Conservation (phyloP, 2,329 filamentous ascomycete genomes). For the Ceratocystis destructans region DNA sequence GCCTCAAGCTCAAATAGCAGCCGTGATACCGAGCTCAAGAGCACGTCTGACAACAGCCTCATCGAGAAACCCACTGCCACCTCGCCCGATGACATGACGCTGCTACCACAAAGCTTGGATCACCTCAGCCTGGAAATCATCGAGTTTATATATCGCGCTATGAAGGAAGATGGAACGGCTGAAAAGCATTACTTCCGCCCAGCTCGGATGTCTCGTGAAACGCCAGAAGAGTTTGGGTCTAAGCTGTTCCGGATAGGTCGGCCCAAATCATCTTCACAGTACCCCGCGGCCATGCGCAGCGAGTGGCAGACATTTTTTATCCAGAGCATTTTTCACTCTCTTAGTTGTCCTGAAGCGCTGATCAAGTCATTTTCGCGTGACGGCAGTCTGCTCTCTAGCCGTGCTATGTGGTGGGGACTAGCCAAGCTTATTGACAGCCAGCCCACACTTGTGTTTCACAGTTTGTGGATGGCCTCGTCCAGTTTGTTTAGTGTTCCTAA, state of each 20-base stretch:
- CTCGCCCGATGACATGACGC: constrained; percentile 4
- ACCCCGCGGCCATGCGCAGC: constrained; percentile 26
- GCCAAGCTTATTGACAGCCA: constrained; percentile 43
- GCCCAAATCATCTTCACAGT: constrained; percentile 18
- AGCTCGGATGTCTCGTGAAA: constrained; percentile 11
- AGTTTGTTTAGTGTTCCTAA: constrained; percentile 44
- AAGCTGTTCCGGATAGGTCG: constrained; percentile 13
- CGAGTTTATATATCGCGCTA: constrained; percentile 46
- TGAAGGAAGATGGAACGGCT: constrained; percentile 41
- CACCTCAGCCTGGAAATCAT: constrained; percentile 41
- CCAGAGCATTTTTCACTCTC: constrained; percentile 50
- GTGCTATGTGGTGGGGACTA: constrained; percentile 50
- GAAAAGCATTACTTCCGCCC: constrained; percentile 29
- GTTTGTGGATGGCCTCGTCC: constrained; percentile 48
- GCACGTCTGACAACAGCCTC: constrained; percentile 2
- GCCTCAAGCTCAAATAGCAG: constrained; percentile 13
- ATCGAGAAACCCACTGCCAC: neutral
- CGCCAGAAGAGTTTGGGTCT: constrained; percentile 6
- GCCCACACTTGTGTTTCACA: constrained; percentile 47
- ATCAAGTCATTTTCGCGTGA: constrained; percentile 44
- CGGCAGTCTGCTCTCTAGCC: constrained; percentile 43
- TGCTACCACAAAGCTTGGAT: constrained; percentile 43
- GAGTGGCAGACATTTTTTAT: constrained; percentile 49
- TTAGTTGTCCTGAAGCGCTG: constrained; percentile 43
- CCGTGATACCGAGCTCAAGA: constrained; percentile 11